phyloP scores from a whole-genome alignment of 345 rosid species.

The Aethionema arabicum region DNA sequence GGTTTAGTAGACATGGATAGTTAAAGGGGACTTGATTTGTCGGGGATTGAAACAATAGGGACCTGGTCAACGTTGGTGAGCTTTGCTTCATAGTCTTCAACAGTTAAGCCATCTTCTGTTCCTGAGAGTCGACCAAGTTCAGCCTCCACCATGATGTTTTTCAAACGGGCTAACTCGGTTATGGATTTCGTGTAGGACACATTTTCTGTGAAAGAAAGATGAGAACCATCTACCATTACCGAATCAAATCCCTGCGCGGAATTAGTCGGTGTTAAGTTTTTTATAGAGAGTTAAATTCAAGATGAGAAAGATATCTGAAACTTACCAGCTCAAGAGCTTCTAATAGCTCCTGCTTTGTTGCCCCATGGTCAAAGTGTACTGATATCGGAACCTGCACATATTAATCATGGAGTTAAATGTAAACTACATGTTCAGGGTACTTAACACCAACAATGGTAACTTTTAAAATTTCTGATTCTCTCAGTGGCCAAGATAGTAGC shows the following conservation, averaged over 20 bases:
- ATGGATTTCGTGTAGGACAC: constrained; percentile 69
- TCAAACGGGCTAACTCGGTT: constrained; percentile 64
- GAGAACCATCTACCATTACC: constrained; percentile 94
- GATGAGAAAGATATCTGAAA: constrained; percentile 19
- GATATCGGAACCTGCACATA: constrained; percentile 80
- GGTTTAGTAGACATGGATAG: constrained; percentile 7
- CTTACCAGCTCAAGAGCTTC: constrained; percentile 78
- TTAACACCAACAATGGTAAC: not conserved
- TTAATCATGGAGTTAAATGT: not conserved
- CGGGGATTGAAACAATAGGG: not conserved
- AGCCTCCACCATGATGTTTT: constrained; percentile 81
- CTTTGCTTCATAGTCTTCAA: constrained; percentile 89
- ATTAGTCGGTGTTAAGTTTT: constrained; percentile 23
- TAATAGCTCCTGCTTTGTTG: constrained; percentile 74
- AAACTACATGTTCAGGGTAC: not conserved
- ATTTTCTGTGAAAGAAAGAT: constrained; percentile 77
- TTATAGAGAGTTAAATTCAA: constrained; percentile 3
- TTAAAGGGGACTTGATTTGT: constrained; percentile 14
- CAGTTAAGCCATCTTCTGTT: constrained; percentile 94
- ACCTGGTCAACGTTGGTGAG: constrained; percentile 86
- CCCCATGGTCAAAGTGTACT: constrained; percentile 94
- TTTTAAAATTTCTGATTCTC: not conserved
- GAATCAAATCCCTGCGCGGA: constrained; percentile 79
- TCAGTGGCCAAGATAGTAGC: not conserved
- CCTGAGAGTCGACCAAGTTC: constrained; percentile 94